A percentile compares a stretch with the other conserved stretches of the same genome.
These are phyloP conservation scores for Ascocoryne sarcoides DNA, from an alignment of 2,329 filamentous ascomycete genomes.

Conservation along the genomic window DNA sequence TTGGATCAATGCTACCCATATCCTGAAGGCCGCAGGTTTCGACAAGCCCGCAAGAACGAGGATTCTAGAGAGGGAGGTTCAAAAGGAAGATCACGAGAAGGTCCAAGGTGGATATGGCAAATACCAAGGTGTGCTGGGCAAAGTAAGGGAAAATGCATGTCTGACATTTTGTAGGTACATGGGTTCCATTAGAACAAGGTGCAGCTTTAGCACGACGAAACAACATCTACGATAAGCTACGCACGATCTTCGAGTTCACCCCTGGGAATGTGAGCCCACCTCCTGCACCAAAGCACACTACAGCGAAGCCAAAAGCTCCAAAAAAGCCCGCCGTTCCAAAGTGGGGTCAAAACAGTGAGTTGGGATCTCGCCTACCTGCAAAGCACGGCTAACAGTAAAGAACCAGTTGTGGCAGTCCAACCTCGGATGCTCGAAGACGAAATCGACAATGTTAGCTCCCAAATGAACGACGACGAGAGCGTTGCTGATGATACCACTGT, in stretches of 20 bases:
- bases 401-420: constrained; percentile 32
- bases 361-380: neutral
- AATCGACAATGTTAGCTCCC: constrained; percentile 52
- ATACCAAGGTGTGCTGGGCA: constrained; percentile 66
- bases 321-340: constrained; percentile 58
- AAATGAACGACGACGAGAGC: constrained; percentile 68
- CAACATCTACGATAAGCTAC: constrained; percentile 73
- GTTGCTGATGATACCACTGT: constrained; percentile 70
- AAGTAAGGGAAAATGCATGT: constrained; percentile 1
- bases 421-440: constrained; percentile 47
- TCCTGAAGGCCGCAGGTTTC: constrained; percentile 91
- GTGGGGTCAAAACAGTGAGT: constrained; percentile 38
- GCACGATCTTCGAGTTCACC: constrained; percentile 81
- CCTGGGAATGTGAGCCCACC: constrained; percentile 82
- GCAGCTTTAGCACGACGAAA: constrained; percentile 79
- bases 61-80: constrained; percentile 92
- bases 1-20: constrained; percentile 99
- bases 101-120: constrained; percentile 98
- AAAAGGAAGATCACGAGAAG: constrained; percentile 94
- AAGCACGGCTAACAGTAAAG: constrained; percentile 22
- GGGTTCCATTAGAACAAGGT: constrained; percentile 83
- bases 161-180: constrained; percentile 58
- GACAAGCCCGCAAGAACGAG: constrained; percentile 93
- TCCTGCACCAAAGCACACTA: constrained; percentile 86
- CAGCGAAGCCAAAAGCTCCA: constrained; percentile 73